phyloP scores from a whole-genome alignment of 2,329 filamentous ascomycete genomes.

The Aquanectria penicillioides region DNA sequence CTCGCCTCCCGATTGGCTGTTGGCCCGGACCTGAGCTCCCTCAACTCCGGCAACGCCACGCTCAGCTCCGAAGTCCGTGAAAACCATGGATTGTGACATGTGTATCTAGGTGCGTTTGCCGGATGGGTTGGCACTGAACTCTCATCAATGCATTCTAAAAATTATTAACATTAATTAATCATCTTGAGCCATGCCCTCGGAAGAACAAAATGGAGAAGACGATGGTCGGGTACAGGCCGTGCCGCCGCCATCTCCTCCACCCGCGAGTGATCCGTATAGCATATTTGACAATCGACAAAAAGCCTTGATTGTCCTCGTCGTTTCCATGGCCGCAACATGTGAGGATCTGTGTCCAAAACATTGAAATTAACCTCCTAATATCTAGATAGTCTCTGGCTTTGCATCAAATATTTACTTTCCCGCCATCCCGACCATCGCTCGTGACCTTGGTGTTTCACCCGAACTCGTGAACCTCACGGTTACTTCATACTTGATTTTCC shows the following conservation, averaged over 20 bases:
- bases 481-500: constrained; percentile 62
- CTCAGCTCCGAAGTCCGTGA: background rate
- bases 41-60: constrained; percentile 1
- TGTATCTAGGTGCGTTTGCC: too few relatives aligned
- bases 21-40: background rate
- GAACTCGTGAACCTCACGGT: constrained; percentile 55
- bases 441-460: constrained; percentile 52
- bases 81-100: background rate
- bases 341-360: constrained; percentile 19
- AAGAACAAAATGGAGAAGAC: background rate
- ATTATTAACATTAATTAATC: background rate
- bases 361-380: background rate
- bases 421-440: constrained; percentile 55
- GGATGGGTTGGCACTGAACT: background rate
- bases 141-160: background rate
- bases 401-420: constrained; percentile 61
- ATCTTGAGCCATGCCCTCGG: background rate
- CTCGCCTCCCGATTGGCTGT: background rate
- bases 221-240: background rate
- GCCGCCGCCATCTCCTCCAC: background rate
- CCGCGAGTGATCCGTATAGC: constrained; percentile 51
- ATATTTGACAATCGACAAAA: constrained; percentile 63
- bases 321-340: constrained; percentile 63
- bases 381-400: constrained; percentile 50
- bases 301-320: constrained; percentile 56